Percentiles rank a stretch among this genome's conserved stretches.
Evolutionary conservation across 192 early-diverging fungal species (phyloP).

Genomic region (Gonapodya prolifera): DNA sequence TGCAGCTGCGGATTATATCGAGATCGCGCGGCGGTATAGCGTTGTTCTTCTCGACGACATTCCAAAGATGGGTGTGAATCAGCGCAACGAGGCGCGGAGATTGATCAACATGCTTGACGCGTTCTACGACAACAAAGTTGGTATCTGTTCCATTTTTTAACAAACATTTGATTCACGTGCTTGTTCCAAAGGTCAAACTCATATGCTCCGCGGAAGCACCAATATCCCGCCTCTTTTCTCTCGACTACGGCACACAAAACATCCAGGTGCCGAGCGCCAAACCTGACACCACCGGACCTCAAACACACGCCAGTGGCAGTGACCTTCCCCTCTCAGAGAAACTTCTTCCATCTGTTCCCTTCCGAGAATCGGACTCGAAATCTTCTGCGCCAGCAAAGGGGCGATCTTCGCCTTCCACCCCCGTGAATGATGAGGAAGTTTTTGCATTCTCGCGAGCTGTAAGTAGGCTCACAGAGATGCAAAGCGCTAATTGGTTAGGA

Average conservation of each 20-base stretch:
- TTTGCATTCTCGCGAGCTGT: constrained; percentile 93
- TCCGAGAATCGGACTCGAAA: not conserved
- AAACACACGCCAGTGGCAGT: not conserved
- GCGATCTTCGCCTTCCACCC: constrained; percentile 46
- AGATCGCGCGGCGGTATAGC: constrained; percentile 59
- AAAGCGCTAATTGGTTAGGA: constrained; percentile 55
- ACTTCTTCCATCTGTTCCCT: not conserved
- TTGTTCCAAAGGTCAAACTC: constrained; percentile 13
- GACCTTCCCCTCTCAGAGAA: not conserved
- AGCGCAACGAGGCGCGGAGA: constrained; percentile 77
- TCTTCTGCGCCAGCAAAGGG: not conserved
- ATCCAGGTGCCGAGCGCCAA: not conserved
- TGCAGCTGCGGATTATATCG: constrained; percentile 82
- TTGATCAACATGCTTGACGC: constrained; percentile 92
- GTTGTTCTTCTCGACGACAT: constrained; percentile 60
- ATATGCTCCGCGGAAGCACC: constrained; percentile 46
- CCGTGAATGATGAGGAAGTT: constrained; percentile 80
- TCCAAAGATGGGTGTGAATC: constrained; percentile 35
- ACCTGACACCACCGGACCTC: not conserved
- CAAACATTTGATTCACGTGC: no score
- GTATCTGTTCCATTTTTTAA: no score
- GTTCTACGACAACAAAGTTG: constrained; percentile 71
- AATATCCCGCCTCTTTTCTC: constrained; percentile 58
- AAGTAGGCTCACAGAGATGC: constrained; percentile 89
- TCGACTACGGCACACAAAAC: constrained; percentile 7